Conservation (phyloP, 495 filamentous ascomycete species). For the Hyaloscypha finlandica region DNA sequence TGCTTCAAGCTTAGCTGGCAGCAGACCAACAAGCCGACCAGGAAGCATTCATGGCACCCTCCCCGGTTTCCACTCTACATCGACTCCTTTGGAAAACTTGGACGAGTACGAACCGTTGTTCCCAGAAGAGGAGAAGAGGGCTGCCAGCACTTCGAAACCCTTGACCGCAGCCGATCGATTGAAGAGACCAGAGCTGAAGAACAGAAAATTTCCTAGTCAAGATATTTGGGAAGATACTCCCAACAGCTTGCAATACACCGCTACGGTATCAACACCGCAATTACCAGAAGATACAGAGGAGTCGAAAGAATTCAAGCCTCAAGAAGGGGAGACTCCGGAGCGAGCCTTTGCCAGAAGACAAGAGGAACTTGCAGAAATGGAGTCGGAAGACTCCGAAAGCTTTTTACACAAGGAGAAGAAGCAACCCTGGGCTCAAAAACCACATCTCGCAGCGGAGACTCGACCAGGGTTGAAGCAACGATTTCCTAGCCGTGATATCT, state of each 20-base stretch:
- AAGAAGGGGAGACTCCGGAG: slow-evolving; percentile 49
- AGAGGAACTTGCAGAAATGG: slow-evolving; percentile 56
- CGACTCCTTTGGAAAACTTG: slow-evolving; percentile 81
- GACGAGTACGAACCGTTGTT: slow-evolving; percentile 97
- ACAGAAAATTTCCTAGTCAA: slow-evolving; percentile 85
- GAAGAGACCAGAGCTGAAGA: slow-evolving; percentile 62
- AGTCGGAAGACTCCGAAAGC: slow-evolving; percentile 40
- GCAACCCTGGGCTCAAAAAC: slow-evolving; percentile 37
- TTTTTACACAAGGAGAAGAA: slow-evolving; percentile 49
- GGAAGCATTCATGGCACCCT: slow-evolving; percentile 59
- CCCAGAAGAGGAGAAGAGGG: slow-evolving; percentile 75
- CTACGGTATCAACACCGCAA: slow-evolving; percentile 85
- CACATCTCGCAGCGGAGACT: slow-evolving; percentile 43
- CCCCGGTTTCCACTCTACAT: slow-evolving; percentile 30
- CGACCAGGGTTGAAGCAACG: slow-evolving; percentile 64
- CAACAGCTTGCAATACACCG: slow-evolving; percentile 77
- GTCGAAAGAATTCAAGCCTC: slow-evolving; percentile 44
- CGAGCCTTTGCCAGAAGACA: slow-evolving; percentile 55
- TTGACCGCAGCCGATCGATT: slow-evolving; percentile 59
- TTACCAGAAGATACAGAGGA: slow-evolving; percentile 58
- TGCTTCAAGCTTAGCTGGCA: slow-evolving; percentile 53
- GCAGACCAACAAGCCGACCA: slow-evolving; percentile 73
- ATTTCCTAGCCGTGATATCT: slow-evolving; percentile 94
- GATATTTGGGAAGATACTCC: slow-evolving; percentile 98
- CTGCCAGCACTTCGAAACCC: slow-evolving; percentile 48